Base-by-base conservation (phyloP, 2,329 filamentous ascomycete genomes). In the Gremmenia infestans region DNA sequence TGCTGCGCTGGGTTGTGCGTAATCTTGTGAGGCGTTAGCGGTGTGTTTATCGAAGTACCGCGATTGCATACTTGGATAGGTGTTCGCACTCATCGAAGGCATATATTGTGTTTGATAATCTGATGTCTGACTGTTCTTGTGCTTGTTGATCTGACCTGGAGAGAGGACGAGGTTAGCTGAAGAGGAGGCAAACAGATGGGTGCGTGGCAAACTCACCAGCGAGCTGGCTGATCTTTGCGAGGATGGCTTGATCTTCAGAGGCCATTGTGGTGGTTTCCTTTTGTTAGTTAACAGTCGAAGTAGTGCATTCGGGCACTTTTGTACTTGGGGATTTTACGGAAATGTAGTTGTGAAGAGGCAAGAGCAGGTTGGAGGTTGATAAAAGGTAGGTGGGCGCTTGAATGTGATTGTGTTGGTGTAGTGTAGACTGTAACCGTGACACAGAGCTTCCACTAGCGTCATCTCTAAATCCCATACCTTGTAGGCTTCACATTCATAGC, bases 121-220 rank as follows among this genome's bases (percentile, higher is more conserved):
- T 36, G 76, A 69, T 15, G 45, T 57, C 61, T 81, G 78, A 60
- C 86, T 81, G 60, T 81, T 88, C 71, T 89, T 91, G 74, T 89
- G 86, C 52, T 85, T 83, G 70, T 91, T 91, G 69, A 94, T 93
- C 72, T 89, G 86, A 63, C 87, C 88, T 91, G 61, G 9, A 39
- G 22, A 23, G 28, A 49, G 35, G 45, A 40, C 52, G 17, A 25
- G 45, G 60, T 49, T 45, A 53, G 50, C 45, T 54, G 52, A 47
- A 68, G 80, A 76, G 52, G 81, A 69, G 43, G 45, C 45, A 48
- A 48, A 48, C 45, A 19, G 23, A 32, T 75, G 74, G 65, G 76
- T 72, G 67, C 19, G 59, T 56, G 55, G 57, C 56, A 53, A 47
- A 69, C 72, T 70, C 71, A 82, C 80, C 80, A 72, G 79, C 77